phyloP scores from a whole-genome alignment of 2,329 filamentous ascomycete genomes.

The Cladosporium phlei region DNA sequence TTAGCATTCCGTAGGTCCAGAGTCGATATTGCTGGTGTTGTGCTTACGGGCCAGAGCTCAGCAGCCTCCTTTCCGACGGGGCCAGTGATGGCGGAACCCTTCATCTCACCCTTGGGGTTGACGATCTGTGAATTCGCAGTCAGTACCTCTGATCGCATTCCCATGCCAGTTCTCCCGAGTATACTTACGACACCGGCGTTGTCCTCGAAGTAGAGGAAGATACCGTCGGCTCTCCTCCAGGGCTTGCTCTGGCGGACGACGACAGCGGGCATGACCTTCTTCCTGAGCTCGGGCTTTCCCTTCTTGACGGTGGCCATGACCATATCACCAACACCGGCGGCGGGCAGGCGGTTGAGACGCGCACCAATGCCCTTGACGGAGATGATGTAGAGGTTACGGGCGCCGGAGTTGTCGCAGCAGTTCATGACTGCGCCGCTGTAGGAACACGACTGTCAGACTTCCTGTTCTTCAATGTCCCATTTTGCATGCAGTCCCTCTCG shows the following conservation, averaged over 20 bases:
- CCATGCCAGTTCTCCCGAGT: conserved; percentile 44
- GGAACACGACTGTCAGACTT: conserved; percentile 8
- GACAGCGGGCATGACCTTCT: conserved; percentile 99
- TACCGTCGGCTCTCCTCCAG: conserved; percentile 96
- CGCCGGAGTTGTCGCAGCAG: conserved; percentile 99
- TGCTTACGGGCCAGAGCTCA: conserved; percentile 94
- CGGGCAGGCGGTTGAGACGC: conserved; percentile 93
- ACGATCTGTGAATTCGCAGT: conserved; percentile 64
- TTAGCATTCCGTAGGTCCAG: conserved; percentile 9
- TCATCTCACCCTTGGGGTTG: conserved; percentile 99
- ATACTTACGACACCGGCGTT: conserved; percentile 84
- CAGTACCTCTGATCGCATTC: conserved; percentile 5
- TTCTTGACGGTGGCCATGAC: conserved; percentile 99
- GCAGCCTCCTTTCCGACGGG: conserved; percentile 99
- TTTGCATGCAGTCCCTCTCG: not conserved
- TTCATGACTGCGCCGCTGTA: conserved; percentile 97
- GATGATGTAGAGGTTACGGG: conserved; percentile 98
- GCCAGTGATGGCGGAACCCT: conserved; percentile 98
- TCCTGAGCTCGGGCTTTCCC: conserved; percentile 99
- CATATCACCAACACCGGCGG: conserved; percentile 98
- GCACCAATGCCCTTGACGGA: conserved; percentile 98
- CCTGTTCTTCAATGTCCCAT: conserved; percentile 14
- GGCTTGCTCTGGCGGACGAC: conserved; percentile 99
- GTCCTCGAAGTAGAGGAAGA: conserved; percentile 99
- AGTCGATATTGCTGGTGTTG: not conserved